Evolutionary conservation across 495 filamentous ascomycete genomes (phyloP).

Genomic region (Arthonia radiata): DNA sequence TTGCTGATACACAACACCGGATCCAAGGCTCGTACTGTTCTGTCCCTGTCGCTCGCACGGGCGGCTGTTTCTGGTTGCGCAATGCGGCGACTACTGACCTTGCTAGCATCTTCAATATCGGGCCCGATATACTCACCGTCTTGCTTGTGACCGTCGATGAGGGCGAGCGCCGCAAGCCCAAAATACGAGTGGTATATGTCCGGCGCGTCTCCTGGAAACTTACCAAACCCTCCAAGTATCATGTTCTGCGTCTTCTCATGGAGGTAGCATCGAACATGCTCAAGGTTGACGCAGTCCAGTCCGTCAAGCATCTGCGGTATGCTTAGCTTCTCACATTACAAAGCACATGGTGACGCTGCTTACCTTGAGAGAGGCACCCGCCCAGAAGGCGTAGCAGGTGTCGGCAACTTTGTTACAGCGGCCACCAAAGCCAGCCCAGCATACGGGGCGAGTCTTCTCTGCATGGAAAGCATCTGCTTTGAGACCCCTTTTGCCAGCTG

Average conservation of each 20-base stretch:
- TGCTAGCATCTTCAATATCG: too few relatives aligned
- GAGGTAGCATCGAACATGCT: conserved; percentile 46
- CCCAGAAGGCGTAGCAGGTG: conserved; percentile 93
- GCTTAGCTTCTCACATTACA: background rate
- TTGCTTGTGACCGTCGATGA: too few relatives aligned
- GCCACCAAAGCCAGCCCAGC: conserved; percentile 62
- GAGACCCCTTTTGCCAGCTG: too few relatives aligned
- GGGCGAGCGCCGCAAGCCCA: conserved; percentile 48
- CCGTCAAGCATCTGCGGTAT: conserved; percentile 34
- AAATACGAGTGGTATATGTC: conserved; percentile 84
- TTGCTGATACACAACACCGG: conserved; percentile 39
- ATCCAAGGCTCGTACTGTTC: conserved; percentile 41
- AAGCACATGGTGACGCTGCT: conserved; percentile 4
- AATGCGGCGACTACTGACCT: background rate
- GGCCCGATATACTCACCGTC: too few relatives aligned
- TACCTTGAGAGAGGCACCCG: conserved; percentile 41
- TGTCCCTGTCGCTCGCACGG: conserved; percentile 36
- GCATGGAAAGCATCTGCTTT: too few relatives aligned
- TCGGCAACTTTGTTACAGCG: conserved; percentile 71
- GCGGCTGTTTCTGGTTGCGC: too few relatives aligned
- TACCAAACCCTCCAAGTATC: conserved; percentile 69
- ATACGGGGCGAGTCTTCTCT: too few relatives aligned
- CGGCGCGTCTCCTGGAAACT: conserved; percentile 52
- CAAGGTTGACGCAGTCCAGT: conserved; percentile 30
- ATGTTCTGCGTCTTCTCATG: conserved; percentile 69